phyloP scores from a whole-genome alignment of 257 asterid species.

The Linaria vulgaris region DNA sequence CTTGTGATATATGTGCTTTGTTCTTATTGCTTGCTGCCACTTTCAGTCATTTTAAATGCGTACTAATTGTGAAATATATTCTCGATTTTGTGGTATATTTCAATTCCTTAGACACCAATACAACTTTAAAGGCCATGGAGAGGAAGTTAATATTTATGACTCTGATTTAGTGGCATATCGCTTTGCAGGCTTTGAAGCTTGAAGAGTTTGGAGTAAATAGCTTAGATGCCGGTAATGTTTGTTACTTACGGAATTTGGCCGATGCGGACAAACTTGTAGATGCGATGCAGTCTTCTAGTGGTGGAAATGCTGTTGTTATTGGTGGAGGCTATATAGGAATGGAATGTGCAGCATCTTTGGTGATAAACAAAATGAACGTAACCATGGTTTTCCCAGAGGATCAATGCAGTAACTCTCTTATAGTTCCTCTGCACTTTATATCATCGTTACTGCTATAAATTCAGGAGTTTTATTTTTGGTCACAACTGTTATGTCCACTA shows the following conservation, averaged over 20 bases:
- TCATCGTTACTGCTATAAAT: not conserved
- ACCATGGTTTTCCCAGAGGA: conserved; percentile 94
- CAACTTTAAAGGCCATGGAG: not conserved
- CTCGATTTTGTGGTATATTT: not conserved
- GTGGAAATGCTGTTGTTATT: conserved; percentile 79
- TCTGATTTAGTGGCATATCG: conserved; percentile 28
- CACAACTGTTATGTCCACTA: conserved; percentile 16
- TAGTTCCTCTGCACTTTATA: not conserved
- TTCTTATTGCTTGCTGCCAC: not conserved
- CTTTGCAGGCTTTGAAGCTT: conserved; percentile 72
- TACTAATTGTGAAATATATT: conserved; percentile 11
- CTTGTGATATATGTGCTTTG: not conserved
- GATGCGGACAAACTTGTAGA: conserved; percentile 75
- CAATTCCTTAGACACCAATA: conserved; percentile 3
- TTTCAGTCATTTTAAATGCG: not conserved
- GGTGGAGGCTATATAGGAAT: conserved; percentile 95
- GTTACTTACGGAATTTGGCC: conserved; percentile 73
- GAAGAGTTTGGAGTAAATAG: conserved; percentile 90
- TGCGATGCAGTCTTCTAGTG: conserved; percentile 61
- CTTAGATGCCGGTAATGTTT: conserved; percentile 73
- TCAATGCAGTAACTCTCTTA: conserved; percentile 55
- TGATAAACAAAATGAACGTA: conserved; percentile 66
- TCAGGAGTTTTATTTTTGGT: not conserved
- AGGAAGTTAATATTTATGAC: conserved; percentile 1
- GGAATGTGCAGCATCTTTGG: conserved; percentile 93